phyloP scores from a whole-genome alignment of 2,329 filamentous ascomycete genomes.

The Chaetomium strumarium region DNA sequence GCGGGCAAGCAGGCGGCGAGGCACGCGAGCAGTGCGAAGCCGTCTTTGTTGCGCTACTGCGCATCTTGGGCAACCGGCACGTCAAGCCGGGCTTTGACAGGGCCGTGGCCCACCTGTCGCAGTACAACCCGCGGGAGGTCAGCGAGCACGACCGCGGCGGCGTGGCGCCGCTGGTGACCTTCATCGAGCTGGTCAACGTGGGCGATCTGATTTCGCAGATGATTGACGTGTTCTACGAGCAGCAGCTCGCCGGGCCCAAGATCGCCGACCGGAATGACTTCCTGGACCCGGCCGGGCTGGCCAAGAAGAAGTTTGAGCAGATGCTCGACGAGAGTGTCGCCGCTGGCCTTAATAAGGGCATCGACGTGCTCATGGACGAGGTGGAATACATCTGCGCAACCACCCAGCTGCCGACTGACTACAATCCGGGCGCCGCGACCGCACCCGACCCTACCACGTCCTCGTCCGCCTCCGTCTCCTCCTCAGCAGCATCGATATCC shows the following conservation, averaged over 20 bases:
- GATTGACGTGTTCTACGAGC: constrained; percentile 97
- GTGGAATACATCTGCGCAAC: constrained; percentile 93
- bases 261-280: constrained; percentile 93
- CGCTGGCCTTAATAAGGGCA: constrained; percentile 92
- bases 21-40: constrained; percentile 82
- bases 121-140: constrained; percentile 83
- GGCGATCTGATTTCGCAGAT: constrained; percentile 97
- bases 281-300: constrained; percentile 80
- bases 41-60: constrained; percentile 80
- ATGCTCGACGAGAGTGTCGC: constrained; percentile 97
- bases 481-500: neutral
- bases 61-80: constrained; percentile 78
- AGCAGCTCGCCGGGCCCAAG: constrained; percentile 77
- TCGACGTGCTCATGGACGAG: constrained; percentile 97
- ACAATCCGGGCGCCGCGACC: constrained; percentile 57
- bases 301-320: constrained; percentile 98
- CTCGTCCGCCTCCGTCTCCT: neutral
- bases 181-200: constrained; percentile 95
- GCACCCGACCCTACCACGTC: constrained; percentile 11
- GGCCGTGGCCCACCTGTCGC: constrained; percentile 82
- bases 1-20: constrained; percentile 73
- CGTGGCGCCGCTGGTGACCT: constrained; percentile 88
- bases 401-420: constrained; percentile 79
- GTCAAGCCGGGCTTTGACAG: constrained; percentile 91
- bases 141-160: constrained; percentile 64